Evolutionary conservation across 192 early-diverging fungal genomes (phyloP).

Genomic region (Coemansia sp.): DNA sequence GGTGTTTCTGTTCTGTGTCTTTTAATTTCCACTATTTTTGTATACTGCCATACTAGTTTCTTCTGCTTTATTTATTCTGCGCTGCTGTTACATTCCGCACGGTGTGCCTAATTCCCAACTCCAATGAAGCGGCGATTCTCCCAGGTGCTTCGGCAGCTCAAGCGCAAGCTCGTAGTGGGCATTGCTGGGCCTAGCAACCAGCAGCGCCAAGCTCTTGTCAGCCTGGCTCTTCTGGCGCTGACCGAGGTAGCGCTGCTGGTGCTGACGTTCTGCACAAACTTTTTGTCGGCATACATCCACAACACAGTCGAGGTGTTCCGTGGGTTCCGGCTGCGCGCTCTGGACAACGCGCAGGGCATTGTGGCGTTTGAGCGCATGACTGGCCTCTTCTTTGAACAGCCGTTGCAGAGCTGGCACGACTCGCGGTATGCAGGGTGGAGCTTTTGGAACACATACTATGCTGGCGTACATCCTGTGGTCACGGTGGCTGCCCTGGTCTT

Average conservation of each 20-base stretch:
- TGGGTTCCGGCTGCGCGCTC: constrained; percentile 46
- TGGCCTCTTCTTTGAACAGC: constrained; percentile 51
- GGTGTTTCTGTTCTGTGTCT: constrained; percentile 2
- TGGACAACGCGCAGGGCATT: constrained; percentile 51
- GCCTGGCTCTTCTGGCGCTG: constrained; percentile 43
- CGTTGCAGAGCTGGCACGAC: constrained; percentile 54
- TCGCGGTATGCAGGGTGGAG: constrained; percentile 38
- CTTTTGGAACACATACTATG: constrained; percentile 58
- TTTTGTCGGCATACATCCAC: constrained; percentile 54
- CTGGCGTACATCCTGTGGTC: constrained; percentile 52
- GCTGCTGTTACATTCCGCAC: neutral
- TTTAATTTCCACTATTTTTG: constrained; percentile 12
- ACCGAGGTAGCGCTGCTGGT: constrained; percentile 52
- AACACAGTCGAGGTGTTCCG: constrained; percentile 52
- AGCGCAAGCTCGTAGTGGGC: constrained; percentile 46
- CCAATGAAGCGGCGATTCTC: constrained; percentile 52
- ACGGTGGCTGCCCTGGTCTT: constrained; percentile 49
- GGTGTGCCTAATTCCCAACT: neutral
- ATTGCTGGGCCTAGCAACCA: constrained; percentile 47
- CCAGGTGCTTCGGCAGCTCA: constrained; percentile 42
- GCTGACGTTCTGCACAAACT: constrained; percentile 56
- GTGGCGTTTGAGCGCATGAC: constrained; percentile 45
- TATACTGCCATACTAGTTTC: neutral
- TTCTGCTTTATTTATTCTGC: neutral
- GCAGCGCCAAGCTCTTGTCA: constrained; percentile 50